Evolutionary conservation across 352 stramenopile genomes (phyloP).

Genomic region (Pythium pectinolyticum): DNA sequence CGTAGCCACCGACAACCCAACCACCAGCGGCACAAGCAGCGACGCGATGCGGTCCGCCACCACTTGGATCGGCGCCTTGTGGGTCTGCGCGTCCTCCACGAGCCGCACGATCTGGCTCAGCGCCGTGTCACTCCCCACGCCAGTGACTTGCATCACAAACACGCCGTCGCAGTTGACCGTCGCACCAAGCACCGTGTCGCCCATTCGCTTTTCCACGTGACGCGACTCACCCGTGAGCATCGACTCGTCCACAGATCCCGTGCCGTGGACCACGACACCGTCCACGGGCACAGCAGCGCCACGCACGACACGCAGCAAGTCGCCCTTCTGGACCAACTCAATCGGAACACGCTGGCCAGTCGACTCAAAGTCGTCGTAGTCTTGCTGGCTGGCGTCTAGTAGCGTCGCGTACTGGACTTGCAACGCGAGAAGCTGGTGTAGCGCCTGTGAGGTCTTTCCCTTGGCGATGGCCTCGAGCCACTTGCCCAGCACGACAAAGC

Average conservation of each 20-base stretch:
- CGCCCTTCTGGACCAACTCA: constrained; percentile 88
- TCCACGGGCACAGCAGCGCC: constrained; percentile 92
- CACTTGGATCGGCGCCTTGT: constrained; percentile 97
- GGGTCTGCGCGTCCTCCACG: constrained; percentile 97
- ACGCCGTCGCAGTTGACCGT: constrained; percentile 91
- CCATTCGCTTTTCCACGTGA: constrained; percentile 89
- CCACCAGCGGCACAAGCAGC: constrained; percentile 95
- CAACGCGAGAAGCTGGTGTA: constrained; percentile 94
- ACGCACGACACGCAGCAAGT: constrained; percentile 93
- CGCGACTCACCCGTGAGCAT: constrained; percentile 96
- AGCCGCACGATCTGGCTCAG: constrained; percentile 98
- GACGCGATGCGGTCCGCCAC: constrained; percentile 96
- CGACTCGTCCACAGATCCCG: constrained; percentile 91
- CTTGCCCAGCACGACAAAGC: constrained; percentile 98
- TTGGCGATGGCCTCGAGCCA: constrained; percentile 93
- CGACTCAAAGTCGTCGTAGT: neutral
- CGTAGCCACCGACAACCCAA: constrained; percentile 91
- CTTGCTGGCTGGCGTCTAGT: too few species aligned
- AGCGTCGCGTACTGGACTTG: constrained; percentile 78
- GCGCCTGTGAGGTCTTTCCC: constrained; percentile 90
- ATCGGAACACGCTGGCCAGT: constrained; percentile 62
- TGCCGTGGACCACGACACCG: constrained; percentile 90
- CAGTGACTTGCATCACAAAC: constrained; percentile 93
- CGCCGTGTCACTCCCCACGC: constrained; percentile 91
- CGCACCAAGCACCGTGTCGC: constrained; percentile 87